Conservation (phyloP, 2,329 filamentous ascomycete species). For the Talaromyces atroroseus region DNA sequence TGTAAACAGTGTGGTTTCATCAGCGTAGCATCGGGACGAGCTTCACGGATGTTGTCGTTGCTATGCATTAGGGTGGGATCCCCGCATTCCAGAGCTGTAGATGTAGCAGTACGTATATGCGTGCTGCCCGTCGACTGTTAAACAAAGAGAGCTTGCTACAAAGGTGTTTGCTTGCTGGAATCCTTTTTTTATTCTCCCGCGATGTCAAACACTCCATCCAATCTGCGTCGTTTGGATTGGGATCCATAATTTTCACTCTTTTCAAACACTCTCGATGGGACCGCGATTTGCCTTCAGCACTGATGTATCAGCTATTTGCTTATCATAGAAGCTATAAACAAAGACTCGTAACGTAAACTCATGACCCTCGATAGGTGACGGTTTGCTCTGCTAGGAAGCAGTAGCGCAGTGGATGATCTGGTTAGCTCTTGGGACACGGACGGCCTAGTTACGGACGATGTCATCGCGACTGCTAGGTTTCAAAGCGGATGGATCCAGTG, state of each 20-base stretch:
- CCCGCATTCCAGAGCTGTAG: constrained; percentile 14
- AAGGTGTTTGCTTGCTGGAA: neutral
- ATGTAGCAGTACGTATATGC: neutral
- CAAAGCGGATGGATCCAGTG: neutral
- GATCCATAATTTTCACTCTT: neutral
- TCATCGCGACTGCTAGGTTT: too few relatives aligned
- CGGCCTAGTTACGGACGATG: neutral
- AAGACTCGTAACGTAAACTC: neutral
- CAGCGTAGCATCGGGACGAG: constrained; percentile 10
- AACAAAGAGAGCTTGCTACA: too few relatives aligned
- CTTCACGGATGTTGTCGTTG: constrained; percentile 9
- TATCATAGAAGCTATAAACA: neutral
- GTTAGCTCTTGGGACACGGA: neutral
- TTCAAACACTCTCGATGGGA: neutral
- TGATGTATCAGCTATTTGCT: neutral
- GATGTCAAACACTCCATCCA: neutral
- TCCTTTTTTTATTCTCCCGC: neutral
- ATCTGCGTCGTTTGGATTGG: neutral
- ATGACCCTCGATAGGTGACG: neutral
- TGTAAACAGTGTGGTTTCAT: neutral
- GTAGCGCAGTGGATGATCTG: too few relatives aligned
- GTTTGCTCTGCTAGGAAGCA: too few relatives aligned
- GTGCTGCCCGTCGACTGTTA: too few relatives aligned
- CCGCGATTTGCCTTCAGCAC: neutral
- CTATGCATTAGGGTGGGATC: constrained; percentile 15